Conservation (phyloP, 169 alveolate genomes). For the Cryptosporidium bovis region DNA sequence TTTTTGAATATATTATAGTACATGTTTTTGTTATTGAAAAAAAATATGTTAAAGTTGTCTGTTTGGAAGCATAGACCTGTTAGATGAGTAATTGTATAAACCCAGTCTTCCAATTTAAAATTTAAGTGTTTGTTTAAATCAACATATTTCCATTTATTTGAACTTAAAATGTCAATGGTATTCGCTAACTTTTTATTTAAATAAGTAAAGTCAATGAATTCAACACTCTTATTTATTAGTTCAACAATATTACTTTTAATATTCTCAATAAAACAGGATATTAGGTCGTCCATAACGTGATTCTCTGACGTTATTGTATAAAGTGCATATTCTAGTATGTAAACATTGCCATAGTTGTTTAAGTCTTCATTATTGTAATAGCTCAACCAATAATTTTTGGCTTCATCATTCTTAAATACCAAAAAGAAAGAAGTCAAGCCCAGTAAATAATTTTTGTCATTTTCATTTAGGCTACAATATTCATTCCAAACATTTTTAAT, state of each 20-base stretch:
- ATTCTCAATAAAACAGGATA: neutral
- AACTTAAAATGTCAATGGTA: conserved; percentile 2
- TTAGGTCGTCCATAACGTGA: neutral
- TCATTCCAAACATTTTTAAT: conserved; percentile 4
- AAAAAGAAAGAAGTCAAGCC: conserved; percentile 5
- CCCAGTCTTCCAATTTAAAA: conserved; percentile 10
- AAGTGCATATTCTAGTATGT: conserved; percentile 2
- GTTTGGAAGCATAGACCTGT: neutral
- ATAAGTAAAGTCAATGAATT: neutral
- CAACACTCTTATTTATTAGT: neutral
- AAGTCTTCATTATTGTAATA: neutral
- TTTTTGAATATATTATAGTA: conserved; percentile 1
- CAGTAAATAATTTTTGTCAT: conserved; percentile 7
- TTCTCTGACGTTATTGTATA: conserved; percentile 15
- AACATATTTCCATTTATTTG: conserved; percentile 5
- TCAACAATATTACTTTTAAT: conserved; percentile 12
- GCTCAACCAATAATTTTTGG: neutral
- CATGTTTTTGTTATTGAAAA: conserved; percentile 5
- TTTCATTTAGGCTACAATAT: neutral
- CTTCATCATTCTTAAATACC: neutral
- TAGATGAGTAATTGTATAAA: neutral
- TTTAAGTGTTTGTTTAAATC: neutral
- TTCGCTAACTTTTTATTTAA: neutral
- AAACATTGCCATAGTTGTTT: neutral
- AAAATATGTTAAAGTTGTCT: neutral